A percentile compares a stretch with the other conserved stretches of the same genome.
phyloP scores from a whole-genome alignment of 192 early-diverging fungal species.

The Backusella australiensis region DNA sequence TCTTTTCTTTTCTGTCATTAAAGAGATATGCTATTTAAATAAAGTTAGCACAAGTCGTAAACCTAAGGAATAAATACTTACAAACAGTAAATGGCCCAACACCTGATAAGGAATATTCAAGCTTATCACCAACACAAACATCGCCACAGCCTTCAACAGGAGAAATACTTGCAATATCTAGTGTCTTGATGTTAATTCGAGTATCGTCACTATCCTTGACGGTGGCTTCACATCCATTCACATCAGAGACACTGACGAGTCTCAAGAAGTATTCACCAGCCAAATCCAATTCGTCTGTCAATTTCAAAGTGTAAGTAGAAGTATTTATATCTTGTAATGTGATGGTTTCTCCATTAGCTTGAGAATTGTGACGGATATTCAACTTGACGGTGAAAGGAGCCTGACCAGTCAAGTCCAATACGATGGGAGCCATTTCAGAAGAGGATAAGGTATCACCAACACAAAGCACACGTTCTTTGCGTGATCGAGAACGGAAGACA shows the following conservation, averaged over 20 bases:
- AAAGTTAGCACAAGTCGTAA: background rate
- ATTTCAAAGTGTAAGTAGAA: conserved; percentile 17
- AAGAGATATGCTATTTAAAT: conserved; percentile 32
- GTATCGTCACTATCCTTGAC: conserved; percentile 12
- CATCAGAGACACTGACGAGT: conserved; percentile 35
- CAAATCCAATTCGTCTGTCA: conserved; percentile 17
- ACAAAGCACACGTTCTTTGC: conserved; percentile 24
- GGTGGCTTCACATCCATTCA: conserved; percentile 29
- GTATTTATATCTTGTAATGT: conserved; percentile 29
- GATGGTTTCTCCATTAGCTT: conserved; percentile 12
- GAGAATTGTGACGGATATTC: conserved; percentile 24
- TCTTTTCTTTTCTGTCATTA: conserved; percentile 22
- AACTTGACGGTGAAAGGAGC: conserved; percentile 37
- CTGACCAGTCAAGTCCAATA: conserved; percentile 29
- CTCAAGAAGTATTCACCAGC: conserved; percentile 36
- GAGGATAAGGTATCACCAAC: conserved; percentile 32
- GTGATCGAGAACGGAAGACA: conserved; percentile 14
- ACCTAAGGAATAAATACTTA: conserved; percentile 16
- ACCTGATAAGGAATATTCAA: conserved; percentile 33
- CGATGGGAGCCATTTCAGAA: conserved; percentile 22
- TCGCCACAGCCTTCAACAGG: conserved; percentile 19
- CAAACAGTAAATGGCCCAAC: conserved; percentile 32
- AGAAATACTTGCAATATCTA: conserved; percentile 34
- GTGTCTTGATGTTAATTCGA: conserved; percentile 13
- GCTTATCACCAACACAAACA: conserved; percentile 44